A percentile compares a stretch with the other conserved stretches of the same genome.
Conservation (phyloP, 1,284 basidiomycete genomes). For the Mycena sp. region DNA sequence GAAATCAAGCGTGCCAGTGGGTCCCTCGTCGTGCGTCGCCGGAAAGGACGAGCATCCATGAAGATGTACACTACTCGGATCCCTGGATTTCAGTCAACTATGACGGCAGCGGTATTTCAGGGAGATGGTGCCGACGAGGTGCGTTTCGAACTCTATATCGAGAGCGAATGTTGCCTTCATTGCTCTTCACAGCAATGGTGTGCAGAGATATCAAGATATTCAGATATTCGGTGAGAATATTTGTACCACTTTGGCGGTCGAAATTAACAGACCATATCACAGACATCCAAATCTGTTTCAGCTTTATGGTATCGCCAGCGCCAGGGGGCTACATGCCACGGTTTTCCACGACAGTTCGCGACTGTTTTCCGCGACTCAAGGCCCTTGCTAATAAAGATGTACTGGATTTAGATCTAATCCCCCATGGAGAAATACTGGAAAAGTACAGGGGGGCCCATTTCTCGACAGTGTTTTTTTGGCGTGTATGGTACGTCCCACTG, state of each 20-base stretch:
- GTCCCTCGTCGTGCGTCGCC: not conserved
- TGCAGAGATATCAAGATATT: not conserved
- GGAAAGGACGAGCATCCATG: not conserved
- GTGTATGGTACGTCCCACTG: not conserved
- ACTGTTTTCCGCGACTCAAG: not conserved
- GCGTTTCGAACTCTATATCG: not conserved
- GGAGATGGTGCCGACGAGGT: not conserved
- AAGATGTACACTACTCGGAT: not conserved
- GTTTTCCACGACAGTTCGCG: slow-evolving; percentile 4
- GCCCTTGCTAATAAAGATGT: not conserved
- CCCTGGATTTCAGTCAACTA: not conserved
- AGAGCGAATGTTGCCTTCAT: not conserved
- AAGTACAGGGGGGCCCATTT: not conserved
- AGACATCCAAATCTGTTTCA: slow-evolving; percentile 1
- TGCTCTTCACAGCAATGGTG: not conserved
- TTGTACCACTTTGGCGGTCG: not conserved
- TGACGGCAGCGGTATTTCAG: not conserved
- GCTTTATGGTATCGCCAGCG: not conserved
- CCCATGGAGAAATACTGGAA: not conserved
- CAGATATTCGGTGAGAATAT: not conserved
- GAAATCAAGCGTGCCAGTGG: not conserved
- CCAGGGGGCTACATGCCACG: not conserved
- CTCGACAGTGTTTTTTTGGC: not conserved
- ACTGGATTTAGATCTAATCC: not conserved
- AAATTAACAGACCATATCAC: not conserved